Base-by-base conservation (phyloP, 2,329 filamentous ascomycete species). In the Talaromyces verruculosus region DNA sequence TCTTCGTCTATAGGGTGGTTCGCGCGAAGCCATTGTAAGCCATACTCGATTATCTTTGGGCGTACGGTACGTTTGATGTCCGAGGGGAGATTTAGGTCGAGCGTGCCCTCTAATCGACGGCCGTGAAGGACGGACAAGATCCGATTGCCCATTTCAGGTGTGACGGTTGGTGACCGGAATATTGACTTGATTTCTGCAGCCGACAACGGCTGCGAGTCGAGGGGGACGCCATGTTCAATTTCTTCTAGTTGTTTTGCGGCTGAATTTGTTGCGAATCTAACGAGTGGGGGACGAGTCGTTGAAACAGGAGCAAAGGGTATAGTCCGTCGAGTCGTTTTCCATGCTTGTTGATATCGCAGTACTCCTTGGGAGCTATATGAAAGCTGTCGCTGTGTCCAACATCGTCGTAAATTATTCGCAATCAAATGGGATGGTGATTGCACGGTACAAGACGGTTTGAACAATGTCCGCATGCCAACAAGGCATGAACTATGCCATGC, bases 1-100 rank as follows among this genome's bases (percentile, higher is more conserved):
- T 83, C 81, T 68, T 83, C 81, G 28, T 83, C 81, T 13, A 83
- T 65, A 0, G 81, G 79, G 35, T 80, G 77, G 15, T 77, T 75
- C 22, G 68, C 65, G 17, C 81, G 79, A 5, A 83, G 72, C 76
- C 79, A 83, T 49, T 74, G 65, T 43, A 83, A 68, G 1, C 76
- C 79, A 15, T 69, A 71, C 43, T 77, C 73, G 10, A 81, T 71
- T 39, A 76, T 73, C 22, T 73, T 68, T 30, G 76, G 68, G 22
- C 72, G 74, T 22, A 77, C 70, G 13, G 71, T 67, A n/a, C 71
- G 70, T 60, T 70, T 72, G 39, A 81, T 74, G 61, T 82, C 78
- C 30, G 69, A 68, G 3, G 80, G 79, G 5, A 83, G 72, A 19
- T 78, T 75, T 15, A 80, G 70, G 64, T 83, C 81, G 13, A 82